Evolutionary conservation across 31 red algal genomes (phyloP), one percentile per base, ranked within the genome.

Genomic region (Endocladia muricata): DNA sequence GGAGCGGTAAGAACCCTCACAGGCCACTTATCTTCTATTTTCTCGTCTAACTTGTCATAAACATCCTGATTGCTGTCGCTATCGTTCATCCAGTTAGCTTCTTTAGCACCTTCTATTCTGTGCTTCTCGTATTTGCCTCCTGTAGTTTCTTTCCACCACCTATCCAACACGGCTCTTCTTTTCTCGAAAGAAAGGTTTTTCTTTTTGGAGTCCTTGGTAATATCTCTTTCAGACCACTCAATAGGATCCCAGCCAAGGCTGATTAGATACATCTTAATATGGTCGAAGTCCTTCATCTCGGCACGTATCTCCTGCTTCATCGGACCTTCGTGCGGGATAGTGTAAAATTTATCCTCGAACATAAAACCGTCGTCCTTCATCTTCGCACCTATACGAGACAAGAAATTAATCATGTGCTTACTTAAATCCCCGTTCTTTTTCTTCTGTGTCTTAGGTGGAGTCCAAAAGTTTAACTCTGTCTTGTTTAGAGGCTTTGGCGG

Each of bases 201-300:
- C n/a, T 52, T 52, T 52, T 52, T 52, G n/a, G 47, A 13, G n/a
- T 52, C 47, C n/a, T 52, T 52, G n/a, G 47, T 52, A 13, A 52
- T 17, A 52, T 52, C 47, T 17, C 47, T 13, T n/a, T 52, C 47
- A 17, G 15, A n/a, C 47, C 47, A 52, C n/a, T 52, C 47, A 52
- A n/a, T 17, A 17, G 47, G 47, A 17, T 52, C 15, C 47, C 47
- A 52, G n/a, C 47, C 47, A 17, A 52, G n/a, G n/a, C n/a, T 52
- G 13, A 52, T 52, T 17, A 52, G 47, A 52, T 52, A 52, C 47
- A 52, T 52, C n/a, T 52, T 52, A 52, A 52, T n/a, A 52, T 52
- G 47, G 47, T 52, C 47, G 15, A 52, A n/a, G n/a, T 52, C n/a
- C 13, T 13, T 52, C n/a, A 52, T 52, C 13, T 52, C 47, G n/a